A percentile compares a stretch with the other conserved stretches of the same genome.
phyloP scores from a whole-genome alignment of 2,329 filamentous ascomycete genomes.

The Scedosporium boydii region DNA sequence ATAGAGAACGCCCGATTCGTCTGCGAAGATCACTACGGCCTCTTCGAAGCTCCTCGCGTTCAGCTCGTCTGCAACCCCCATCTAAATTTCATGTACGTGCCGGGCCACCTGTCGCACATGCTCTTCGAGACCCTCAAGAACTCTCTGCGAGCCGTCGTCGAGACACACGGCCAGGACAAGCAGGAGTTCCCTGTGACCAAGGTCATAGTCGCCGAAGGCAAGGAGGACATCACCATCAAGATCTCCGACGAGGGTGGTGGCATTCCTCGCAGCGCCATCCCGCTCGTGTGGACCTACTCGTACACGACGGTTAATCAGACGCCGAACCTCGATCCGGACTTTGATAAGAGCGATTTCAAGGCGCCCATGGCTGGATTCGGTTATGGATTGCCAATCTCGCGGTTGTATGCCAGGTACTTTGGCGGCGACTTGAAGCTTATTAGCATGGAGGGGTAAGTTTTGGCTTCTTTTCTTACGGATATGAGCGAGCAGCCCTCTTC shows the following conservation, averaged over 20 bases:
- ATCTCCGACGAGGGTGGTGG: conserved; percentile 94
- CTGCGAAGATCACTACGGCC: conserved; percentile 94
- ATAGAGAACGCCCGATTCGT: conserved; percentile 99
- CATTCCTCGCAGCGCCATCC: conserved; percentile 85
- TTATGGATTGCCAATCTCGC: conserved; percentile 91
- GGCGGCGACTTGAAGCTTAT: conserved; percentile 95
- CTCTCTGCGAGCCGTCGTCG: conserved; percentile 90
- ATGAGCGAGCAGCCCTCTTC: conserved; percentile 3
- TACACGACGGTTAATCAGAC: conserved; percentile 98
- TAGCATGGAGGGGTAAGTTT: conserved; percentile 91
- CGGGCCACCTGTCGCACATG: conserved; percentile 98
- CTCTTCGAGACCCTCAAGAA: conserved; percentile 99
- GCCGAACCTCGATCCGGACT: conserved; percentile 89
- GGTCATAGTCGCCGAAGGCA: conserved; percentile 93
- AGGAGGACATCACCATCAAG: conserved; percentile 99
- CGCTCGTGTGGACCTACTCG: conserved; percentile 99
- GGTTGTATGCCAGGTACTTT: conserved; percentile 93
- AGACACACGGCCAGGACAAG: conserved; percentile 89
- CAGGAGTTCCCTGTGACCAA: conserved; percentile 95
- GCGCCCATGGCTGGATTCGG: conserved; percentile 98
- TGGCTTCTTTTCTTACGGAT: background rate
- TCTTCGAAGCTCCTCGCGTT: conserved; percentile 94
- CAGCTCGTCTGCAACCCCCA: conserved; percentile 92
- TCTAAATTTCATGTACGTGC: conserved; percentile 98
- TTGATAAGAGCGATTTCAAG: conserved; percentile 98